phyloP scores from a whole-genome alignment of 2,329 filamentous ascomycete genomes.

The Ilyonectria mors-panacis region DNA sequence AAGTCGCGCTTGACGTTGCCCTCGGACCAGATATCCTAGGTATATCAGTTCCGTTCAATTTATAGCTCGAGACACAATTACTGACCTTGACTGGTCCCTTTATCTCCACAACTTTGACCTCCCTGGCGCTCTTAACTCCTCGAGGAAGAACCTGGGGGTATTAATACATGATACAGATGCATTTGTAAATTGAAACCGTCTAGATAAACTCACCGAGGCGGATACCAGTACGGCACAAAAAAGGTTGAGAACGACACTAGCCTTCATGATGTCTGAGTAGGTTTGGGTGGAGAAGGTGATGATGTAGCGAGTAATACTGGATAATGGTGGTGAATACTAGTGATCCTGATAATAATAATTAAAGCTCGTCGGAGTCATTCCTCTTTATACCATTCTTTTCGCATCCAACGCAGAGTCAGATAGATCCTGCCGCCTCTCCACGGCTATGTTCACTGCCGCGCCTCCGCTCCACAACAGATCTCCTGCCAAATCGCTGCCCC shows the following conservation, averaged over 20 bases:
- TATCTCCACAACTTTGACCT: not conserved
- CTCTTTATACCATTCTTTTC: not conserved
- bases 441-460: not conserved
- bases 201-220: conserved; percentile 3
- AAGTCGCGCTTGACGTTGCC: not conserved
- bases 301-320: not conserved
- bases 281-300: not conserved
- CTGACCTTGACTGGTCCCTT: not conserved
- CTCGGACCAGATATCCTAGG: not conserved
- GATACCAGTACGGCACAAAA: conserved; percentile 8
- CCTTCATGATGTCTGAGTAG: conserved; percentile 5
- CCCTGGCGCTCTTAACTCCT: not conserved
- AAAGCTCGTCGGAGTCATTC: not conserved
- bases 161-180: not conserved
- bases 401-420: not conserved
- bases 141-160: not conserved
- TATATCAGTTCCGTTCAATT: not conserved
- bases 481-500: not conserved
- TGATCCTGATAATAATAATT: not conserved
- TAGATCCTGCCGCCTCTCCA: not conserved
- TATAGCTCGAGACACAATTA: not conserved
- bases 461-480: not conserved
- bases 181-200: not conserved
- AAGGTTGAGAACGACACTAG: not conserved
- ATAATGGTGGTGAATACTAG: not conserved